Percentiles rank a stretch among this genome's conserved stretches.
Conservation (phyloP, 805 yeast genomes). For the Pichia occidentalis region DNA sequence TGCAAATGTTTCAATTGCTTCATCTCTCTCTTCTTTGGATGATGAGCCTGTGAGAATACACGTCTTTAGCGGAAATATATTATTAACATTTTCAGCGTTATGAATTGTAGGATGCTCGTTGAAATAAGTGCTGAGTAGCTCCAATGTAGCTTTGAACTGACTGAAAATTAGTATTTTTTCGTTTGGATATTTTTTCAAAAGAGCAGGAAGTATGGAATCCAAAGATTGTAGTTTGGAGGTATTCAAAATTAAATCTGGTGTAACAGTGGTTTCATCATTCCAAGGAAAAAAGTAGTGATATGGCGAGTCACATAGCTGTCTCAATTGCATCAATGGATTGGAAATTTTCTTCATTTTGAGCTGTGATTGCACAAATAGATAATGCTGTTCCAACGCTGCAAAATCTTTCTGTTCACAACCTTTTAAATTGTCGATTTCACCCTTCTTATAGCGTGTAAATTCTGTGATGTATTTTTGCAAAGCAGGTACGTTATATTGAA, state of each 20-base stretch:
- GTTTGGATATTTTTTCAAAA: slow-evolving; percentile 30
- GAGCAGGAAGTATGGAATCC: slow-evolving; percentile 50
- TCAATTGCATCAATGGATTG: slow-evolving; percentile 74
- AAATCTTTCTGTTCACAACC: slow-evolving; percentile 6
- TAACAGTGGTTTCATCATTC: slow-evolving; percentile 36
- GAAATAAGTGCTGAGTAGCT: slow-evolving; percentile 72
- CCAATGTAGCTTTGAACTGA: slow-evolving; percentile 87
- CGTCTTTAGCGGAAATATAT: slow-evolving; percentile 11
- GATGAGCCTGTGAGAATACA: slow-evolving; percentile 57
- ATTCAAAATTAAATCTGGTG: slow-evolving; percentile 35
- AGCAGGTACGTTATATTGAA: slow-evolving; percentile 11
- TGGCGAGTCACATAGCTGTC: slow-evolving; percentile 83
- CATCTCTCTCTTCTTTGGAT: slow-evolving; percentile 57
- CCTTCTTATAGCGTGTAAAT: slow-evolving; percentile 1
- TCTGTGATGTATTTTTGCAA: not conserved
- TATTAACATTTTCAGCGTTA: slow-evolving; percentile 33
- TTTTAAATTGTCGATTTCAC: too few relatives aligned
- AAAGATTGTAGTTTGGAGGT: slow-evolving; percentile 72
- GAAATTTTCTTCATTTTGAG: slow-evolving; percentile 48
- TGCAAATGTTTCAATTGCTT: slow-evolving; percentile 50
- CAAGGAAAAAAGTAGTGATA: slow-evolving; percentile 79
- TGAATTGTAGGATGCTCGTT: slow-evolving; percentile 22
- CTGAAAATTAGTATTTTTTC: slow-evolving; percentile 70
- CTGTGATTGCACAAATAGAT: slow-evolving; percentile 33
- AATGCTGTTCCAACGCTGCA: slow-evolving; percentile 17